Base-by-base conservation (phyloP, 2,329 filamentous ascomycete species). In the Trichoderma arundinaceum region DNA sequence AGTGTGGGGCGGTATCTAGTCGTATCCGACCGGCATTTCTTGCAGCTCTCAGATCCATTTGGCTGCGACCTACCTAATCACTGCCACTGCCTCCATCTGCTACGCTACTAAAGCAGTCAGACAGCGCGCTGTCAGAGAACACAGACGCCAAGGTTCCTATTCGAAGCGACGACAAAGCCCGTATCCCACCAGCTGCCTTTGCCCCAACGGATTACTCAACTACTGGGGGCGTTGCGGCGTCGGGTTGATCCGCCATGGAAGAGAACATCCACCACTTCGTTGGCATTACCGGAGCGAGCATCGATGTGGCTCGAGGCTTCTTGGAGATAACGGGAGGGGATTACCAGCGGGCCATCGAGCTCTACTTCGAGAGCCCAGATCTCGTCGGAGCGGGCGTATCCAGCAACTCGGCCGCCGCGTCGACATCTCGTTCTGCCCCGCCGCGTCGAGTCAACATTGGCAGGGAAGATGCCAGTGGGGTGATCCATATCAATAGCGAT, bases 291-390 rank as follows among this genome's bases (percentile, higher is more conserved):
- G 90, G 88, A 71, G 87, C 90, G 66, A 87, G 84, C 68, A 84
- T 89, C 33, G 84, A 89, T 70, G 87, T 94, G 69, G 95, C 94
- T 35, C 86, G 87, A 68, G 90, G 91, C 71, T 97, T 96, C 77
- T 86, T 98, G 54, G 86, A 91, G 72, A 86, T 99, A 75, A 89
- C 93, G n/a, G 90, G 92, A 71, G 89, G 89, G 73, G 90, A 97
- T 75, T 82, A 94, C 59, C 88, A 92, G 77, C 90, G 94, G 74
- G 95, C 95, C 32, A 89, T 97, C 72, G 88, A 92, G 74, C 88
- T 98, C 12, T 99, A 89, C 80, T 98, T 92, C 77, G 92, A 96
- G 74, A 95, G 91, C 75, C 92, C 91, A 49, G 93, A 94, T 54
- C 86, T 90, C 7, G 75, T 77, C n/a, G 76, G 76, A 43, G 75